These are phyloP conservation scores for Dactylorhiza incarnata DNA, from an alignment of 106 monocot species.

Conservation along the genomic window DNA sequence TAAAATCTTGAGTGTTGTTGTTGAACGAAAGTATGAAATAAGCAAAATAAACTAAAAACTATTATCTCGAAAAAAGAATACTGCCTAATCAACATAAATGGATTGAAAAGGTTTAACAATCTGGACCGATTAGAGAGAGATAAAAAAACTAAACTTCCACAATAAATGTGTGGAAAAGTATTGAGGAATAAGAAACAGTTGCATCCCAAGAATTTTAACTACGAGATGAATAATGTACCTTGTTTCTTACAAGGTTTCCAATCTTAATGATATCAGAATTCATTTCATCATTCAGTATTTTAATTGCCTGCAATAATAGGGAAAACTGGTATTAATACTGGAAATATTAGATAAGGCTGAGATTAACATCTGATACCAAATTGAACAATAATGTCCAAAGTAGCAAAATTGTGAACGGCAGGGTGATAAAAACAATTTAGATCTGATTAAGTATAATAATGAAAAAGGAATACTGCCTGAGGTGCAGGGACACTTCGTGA, in stretches of 20 bases:
- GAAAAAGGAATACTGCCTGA: constrained; percentile 35
- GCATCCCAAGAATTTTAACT: neutral
- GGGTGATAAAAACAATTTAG: neutral
- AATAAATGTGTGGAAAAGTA: neutral
- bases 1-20: no score
- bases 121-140: neutral
- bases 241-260: constrained; percentile 72
- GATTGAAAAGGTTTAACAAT: neutral
- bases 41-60: no score
- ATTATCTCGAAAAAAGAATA: neutral
- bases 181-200: neutral
- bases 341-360: neutral
- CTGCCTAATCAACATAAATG: neutral
- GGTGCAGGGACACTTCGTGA: constrained; percentile 94
- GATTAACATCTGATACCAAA: neutral
- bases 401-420: neutral
- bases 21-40: no score
- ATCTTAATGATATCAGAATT: constrained; percentile 95
- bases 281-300: constrained; percentile 93
- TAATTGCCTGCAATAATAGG: constrained; percentile 61
- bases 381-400: neutral
- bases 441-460: neutral
- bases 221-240: constrained; percentile 37
- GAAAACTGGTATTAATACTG: constrained; percentile 3
- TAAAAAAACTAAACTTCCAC: neutral